phyloP scores from a whole-genome alignment of 768 basidiomycete species.

The Leccinum uliginosum region DNA sequence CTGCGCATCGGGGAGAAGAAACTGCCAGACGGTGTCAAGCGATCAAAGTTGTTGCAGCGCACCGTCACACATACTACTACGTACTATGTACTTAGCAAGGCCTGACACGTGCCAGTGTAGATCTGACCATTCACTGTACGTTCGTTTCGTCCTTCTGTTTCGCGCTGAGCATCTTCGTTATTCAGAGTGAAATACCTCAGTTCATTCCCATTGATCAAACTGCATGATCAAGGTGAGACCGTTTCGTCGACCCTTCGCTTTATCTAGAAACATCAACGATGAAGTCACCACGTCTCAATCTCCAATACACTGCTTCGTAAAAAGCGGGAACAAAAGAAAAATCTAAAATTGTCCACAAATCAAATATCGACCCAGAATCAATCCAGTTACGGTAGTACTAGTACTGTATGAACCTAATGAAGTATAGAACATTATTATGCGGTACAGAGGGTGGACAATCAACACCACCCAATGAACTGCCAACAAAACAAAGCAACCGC shows the following conservation, averaged over 20 bases:
- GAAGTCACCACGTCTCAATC: not conserved
- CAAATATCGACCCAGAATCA: not conserved
- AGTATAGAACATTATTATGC: not conserved
- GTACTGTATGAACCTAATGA: not conserved
- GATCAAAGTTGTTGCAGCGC: too few species aligned
- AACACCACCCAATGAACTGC: not conserved
- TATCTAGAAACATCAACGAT: too few species aligned
- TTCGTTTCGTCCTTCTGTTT: too few species aligned
- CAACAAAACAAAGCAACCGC: not conserved
- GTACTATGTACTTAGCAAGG: too few species aligned
- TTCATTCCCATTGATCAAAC: not conserved
- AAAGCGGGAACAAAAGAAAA: not conserved
- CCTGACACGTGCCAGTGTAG: too few species aligned
- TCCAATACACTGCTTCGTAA: not conserved
- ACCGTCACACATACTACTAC: too few species aligned
- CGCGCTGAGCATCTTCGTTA: too few species aligned
- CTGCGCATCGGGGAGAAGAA: not conserved
- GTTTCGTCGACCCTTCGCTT: not conserved
- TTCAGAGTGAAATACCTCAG: not conserved
- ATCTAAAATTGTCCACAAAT: not conserved
- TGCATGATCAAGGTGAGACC: not conserved
- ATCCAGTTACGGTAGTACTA: not conserved
- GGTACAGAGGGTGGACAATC: not conserved
- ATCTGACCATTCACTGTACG: too few species aligned
- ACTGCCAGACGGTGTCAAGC: too few species aligned